Percentiles rank a stretch among this genome's conserved stretches.
Conservation (phyloP, 208 protist species). For the Novymonas esmeraldas region DNA sequence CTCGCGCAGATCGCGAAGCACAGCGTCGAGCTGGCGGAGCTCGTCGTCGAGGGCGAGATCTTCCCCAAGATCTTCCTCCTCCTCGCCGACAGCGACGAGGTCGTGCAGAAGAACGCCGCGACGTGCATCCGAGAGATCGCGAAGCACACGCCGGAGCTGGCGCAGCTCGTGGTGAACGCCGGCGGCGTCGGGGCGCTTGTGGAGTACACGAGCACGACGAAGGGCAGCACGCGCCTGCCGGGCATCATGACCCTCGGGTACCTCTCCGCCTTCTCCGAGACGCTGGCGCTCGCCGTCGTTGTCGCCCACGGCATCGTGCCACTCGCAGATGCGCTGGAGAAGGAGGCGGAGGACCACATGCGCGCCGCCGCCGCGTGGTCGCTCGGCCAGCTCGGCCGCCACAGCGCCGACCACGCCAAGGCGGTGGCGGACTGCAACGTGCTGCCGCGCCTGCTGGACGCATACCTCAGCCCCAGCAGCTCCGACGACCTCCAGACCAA, state of each 20-base stretch:
- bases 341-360: slow-evolving; percentile 95
- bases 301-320: slow-evolving; percentile 93
- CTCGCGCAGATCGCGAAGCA: slow-evolving; percentile 98
- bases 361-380: slow-evolving; percentile 94
- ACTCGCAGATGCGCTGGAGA: slow-evolving; percentile 92
- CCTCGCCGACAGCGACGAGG: slow-evolving; percentile 96
- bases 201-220: slow-evolving; percentile 95
- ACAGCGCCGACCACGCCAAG: slow-evolving; percentile 97
- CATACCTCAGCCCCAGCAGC: slow-evolving; percentile 87
- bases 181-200: slow-evolving; percentile 97
- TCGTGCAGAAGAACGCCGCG: slow-evolving; percentile 97
- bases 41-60: slow-evolving; percentile 98
- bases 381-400: slow-evolving; percentile 96
- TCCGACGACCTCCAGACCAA: slow-evolving; percentile 96
- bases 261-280: slow-evolving; percentile 98
- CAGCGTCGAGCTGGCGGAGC: slow-evolving; percentile 97
- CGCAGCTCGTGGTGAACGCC: slow-evolving; percentile 97
- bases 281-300: slow-evolving; percentile 96
- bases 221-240: slow-evolving; percentile 92
- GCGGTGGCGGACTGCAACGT: slow-evolving; percentile 96
- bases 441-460: slow-evolving; percentile 93
- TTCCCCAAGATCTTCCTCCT: slow-evolving; percentile 97
- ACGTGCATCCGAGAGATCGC: slow-evolving; percentile 97
- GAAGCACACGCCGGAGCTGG: slow-evolving; percentile 98
- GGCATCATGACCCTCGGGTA: slow-evolving; percentile 99